Percentiles rank a stretch among this genome's conserved stretches.
These are phyloP conservation scores for Salix caprea DNA, from an alignment of 345 rosid species.

Conservation along the genomic window DNA sequence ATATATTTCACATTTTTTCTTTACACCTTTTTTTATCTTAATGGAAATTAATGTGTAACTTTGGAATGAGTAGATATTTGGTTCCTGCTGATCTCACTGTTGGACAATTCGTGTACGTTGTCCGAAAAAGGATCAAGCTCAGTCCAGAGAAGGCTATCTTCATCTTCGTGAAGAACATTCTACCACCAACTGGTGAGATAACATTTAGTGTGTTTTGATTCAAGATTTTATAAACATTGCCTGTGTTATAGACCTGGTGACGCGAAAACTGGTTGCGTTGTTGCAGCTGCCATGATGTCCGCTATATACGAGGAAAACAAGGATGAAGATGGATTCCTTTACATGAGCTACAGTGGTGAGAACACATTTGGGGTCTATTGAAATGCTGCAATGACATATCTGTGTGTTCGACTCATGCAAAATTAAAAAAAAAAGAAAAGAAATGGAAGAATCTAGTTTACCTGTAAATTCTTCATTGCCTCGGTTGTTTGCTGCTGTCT, in stretches of 20 bases:
- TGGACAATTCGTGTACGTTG: conserved; percentile 80
- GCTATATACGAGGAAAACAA: conserved; percentile 90
- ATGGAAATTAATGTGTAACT: background rate
- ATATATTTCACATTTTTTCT: background rate
- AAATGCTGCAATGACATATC: conserved; percentile 13
- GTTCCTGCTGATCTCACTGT: conserved; percentile 87
- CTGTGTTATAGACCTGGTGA: background rate
- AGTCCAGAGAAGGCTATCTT: conserved; percentile 86
- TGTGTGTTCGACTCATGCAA: conserved; percentile 15
- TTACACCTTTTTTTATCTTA: background rate
- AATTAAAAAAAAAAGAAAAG: conserved; percentile 6
- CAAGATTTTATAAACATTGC: background rate
- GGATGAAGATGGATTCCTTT: conserved; percentile 96
- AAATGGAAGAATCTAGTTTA: conserved; percentile 6
- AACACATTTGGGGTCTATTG: conserved; percentile 71
- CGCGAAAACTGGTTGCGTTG: background rate
- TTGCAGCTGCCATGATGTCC: conserved; percentile 89
- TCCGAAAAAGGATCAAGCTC: conserved; percentile 86
- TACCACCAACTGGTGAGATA: conserved; percentile 67
- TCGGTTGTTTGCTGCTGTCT: background rate
- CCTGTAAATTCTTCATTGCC: conserved; percentile 30
- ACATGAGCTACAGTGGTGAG: conserved; percentile 98
- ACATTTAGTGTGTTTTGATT: background rate
- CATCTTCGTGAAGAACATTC: conserved; percentile 67
- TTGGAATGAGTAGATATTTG: conserved; percentile 43